Evolutionary conservation across 345 rosid species (phyloP).

Genomic region (Jatropha curcas): DNA sequence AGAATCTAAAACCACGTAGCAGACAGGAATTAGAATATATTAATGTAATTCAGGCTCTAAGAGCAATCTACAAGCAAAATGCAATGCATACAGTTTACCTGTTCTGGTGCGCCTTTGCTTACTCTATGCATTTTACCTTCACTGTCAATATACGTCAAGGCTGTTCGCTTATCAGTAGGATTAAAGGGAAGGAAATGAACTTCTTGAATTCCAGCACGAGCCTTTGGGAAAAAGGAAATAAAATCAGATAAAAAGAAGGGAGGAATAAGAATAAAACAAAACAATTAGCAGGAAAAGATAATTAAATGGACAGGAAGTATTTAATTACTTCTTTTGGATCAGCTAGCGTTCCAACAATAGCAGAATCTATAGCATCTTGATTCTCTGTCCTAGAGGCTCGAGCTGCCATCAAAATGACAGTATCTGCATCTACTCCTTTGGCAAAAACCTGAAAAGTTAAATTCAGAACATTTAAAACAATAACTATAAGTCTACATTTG

Average conservation of each 20-base stretch:
- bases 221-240: constrained; percentile 44
- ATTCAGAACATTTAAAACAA: constrained; percentile 26
- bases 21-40: constrained; percentile 22
- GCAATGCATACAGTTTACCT: constrained; percentile 46
- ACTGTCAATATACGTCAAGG: constrained; percentile 74
- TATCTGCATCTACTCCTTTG: constrained; percentile 86
- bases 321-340: constrained; percentile 89
- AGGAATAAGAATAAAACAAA: not conserved
- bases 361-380: constrained; percentile 97
- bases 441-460: constrained; percentile 64
- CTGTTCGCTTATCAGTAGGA: constrained; percentile 97
- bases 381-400: constrained; percentile 90
- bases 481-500: not conserved
- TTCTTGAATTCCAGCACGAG: constrained; percentile 94
- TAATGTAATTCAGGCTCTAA: not conserved
- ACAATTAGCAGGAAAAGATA: constrained; percentile 5
- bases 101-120: constrained; percentile 99
- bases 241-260: not conserved
- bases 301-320: not conserved
- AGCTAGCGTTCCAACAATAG: constrained; percentile 94
- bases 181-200: constrained; percentile 97
- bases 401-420: constrained; percentile 94
- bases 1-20: constrained; percentile 58
- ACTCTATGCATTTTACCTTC: constrained; percentile 94
- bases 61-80: not conserved